These are phyloP conservation scores for Alternaria incomplexa DNA, from an alignment of 2,329 filamentous ascomycete species.

Conservation along the genomic window DNA sequence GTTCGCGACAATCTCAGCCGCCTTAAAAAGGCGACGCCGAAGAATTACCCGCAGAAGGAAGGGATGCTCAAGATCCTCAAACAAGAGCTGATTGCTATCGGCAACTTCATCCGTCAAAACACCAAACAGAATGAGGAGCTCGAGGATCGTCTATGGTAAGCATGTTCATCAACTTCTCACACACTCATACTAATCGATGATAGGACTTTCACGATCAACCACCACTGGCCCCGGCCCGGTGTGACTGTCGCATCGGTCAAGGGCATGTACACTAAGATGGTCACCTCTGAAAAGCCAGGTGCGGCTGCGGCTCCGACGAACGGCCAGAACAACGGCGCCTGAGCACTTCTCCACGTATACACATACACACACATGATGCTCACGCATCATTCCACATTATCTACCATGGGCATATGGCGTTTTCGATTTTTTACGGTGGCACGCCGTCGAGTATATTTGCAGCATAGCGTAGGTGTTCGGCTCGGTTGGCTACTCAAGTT, in stretches of 20 bases:
- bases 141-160: constrained; percentile 61
- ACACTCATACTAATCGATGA: constrained; percentile 22
- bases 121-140: constrained; percentile 52
- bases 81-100: constrained; percentile 65
- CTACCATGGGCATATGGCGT: constrained; percentile 24
- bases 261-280: constrained; percentile 48
- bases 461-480: constrained; percentile 48
- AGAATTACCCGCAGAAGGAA: constrained; percentile 67
- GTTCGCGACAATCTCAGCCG: constrained; percentile 66
- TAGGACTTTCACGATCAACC: constrained; percentile 46
- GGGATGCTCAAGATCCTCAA: constrained; percentile 68
- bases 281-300: constrained; percentile 39
- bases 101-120: constrained; percentile 64
- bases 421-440: constrained; percentile 27
- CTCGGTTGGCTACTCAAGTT: constrained; percentile 26
- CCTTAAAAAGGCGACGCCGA: constrained; percentile 67
- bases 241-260: constrained; percentile 42
- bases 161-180: not conserved
- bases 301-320: constrained; percentile 29
- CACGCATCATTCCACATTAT: constrained; percentile 6
- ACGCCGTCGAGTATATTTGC: constrained; percentile 28
- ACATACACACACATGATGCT: constrained; percentile 2
- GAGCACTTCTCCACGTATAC: not conserved
- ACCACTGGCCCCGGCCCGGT: constrained; percentile 47
- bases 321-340: constrained; percentile 32